Conservation (phyloP, 176 grass and related monocot genomes). For the barley (Hordeum vulgare) region DNA sequence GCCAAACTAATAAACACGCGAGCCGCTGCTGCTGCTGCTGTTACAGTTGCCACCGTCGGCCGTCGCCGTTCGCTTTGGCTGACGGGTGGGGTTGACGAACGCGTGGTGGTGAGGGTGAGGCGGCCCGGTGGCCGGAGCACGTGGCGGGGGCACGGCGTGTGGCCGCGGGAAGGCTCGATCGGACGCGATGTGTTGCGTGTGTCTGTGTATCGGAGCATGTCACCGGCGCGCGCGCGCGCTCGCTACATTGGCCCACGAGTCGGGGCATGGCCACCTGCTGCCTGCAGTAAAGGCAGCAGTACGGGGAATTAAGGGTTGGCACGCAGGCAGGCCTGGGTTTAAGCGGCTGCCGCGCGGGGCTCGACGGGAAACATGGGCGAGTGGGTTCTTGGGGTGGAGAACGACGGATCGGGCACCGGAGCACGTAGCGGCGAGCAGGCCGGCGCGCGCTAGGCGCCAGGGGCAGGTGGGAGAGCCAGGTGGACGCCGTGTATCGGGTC, state of each 20-base stretch:
- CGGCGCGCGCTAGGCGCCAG: not conserved
- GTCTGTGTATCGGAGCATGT: not conserved
- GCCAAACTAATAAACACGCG: slow-evolving; percentile 11
- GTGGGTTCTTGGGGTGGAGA: no score
- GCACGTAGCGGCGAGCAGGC: not conserved
- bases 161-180: not conserved
- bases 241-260: not conserved
- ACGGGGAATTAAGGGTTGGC: not conserved
- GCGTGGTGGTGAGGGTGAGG: not conserved
- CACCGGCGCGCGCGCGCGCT: not conserved
- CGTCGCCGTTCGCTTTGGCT: not conserved
- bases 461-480: not conserved
- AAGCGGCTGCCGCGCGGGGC: no score
- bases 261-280: not conserved
- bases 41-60: not conserved
- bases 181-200: not conserved
- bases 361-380: not conserved
- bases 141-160: not conserved
- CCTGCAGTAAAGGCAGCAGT: not conserved
- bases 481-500: not conserved
- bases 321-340: not conserved
- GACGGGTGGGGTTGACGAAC: not conserved
- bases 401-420: not conserved
- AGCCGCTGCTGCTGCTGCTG: not conserved
- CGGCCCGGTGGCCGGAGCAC: not conserved